These are phyloP conservation scores for Russula sp. DNA, from an alignment of 768 basidiomycete species.

Conservation along the genomic window DNA sequence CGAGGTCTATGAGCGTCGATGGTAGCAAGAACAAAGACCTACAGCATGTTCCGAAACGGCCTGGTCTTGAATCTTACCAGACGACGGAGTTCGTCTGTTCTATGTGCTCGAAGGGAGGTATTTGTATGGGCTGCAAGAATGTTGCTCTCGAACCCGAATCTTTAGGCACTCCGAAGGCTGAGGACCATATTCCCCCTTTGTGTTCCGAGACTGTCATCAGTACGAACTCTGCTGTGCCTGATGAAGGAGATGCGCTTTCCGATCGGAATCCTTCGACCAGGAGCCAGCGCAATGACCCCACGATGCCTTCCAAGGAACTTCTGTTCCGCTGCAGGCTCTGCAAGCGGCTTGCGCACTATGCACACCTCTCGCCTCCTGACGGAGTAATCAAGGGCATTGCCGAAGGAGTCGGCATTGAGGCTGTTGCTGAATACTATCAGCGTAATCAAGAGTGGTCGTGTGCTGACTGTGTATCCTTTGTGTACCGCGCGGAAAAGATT, in stretches of 20 bases:
- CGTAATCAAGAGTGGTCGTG: constrained; percentile 54
- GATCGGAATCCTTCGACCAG: background rate
- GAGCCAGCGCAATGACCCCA: background rate
- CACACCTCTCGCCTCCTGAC: constrained; percentile 51
- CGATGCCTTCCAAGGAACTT: constrained; percentile 33
- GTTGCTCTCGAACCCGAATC: constrained; percentile 43
- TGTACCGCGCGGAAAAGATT: constrained; percentile 70
- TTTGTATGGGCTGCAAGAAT: constrained; percentile 72
- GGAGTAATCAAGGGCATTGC: constrained; percentile 29
- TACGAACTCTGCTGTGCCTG: background rate
- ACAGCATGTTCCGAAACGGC: constrained; percentile 5
- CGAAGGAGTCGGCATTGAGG: constrained; percentile 25
- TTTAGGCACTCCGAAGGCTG: background rate
- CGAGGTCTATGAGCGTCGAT: background rate
- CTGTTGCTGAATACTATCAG: constrained; percentile 61
- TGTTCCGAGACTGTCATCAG: background rate
- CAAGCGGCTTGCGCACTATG: constrained; percentile 77
- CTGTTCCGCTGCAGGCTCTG: constrained; percentile 81
- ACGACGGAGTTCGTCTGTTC: constrained; percentile 78
- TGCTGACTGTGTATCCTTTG: constrained; percentile 67
- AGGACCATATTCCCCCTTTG: background rate
- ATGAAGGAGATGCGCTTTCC: background rate
- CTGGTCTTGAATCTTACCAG: constrained; percentile 31
- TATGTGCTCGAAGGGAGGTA: constrained; percentile 63
- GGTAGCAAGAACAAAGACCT: background rate